Evolutionary conservation across 495 filamentous ascomycete species (phyloP).

Genomic region (Tuber indicum): DNA sequence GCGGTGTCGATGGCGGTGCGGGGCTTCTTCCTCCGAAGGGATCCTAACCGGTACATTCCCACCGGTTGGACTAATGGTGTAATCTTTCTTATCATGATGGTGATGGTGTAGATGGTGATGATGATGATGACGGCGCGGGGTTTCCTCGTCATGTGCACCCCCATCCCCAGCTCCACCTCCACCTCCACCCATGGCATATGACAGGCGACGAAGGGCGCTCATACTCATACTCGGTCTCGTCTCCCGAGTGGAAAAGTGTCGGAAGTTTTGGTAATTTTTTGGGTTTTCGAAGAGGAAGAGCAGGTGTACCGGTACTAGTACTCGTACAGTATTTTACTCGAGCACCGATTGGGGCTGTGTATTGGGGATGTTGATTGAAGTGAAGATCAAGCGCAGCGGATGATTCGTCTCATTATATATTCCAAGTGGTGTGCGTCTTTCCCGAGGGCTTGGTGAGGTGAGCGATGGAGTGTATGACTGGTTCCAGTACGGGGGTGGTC

Average conservation of each 20-base stretch:
- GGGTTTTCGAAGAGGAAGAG: background rate
- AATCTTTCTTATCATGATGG: constrained; percentile 27
- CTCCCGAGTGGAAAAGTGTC: background rate
- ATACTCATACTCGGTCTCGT: background rate
- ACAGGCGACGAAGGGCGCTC: background rate
- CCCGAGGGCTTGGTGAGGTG: background rate
- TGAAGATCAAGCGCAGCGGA: background rate
- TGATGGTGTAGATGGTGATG: constrained; percentile 21
- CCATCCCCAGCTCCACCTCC: background rate
- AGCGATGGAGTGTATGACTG: background rate
- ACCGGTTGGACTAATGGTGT: constrained; percentile 25
- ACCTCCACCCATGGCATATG: background rate
- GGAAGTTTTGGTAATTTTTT: background rate
- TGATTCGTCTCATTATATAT: background rate
- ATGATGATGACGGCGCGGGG: constrained; percentile 8
- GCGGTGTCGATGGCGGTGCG: background rate
- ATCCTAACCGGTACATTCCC: constrained; percentile 29
- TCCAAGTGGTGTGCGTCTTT: background rate
- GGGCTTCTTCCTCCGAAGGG: constrained; percentile 6
- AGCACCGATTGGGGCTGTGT: background rate
- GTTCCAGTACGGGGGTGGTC: background rate
- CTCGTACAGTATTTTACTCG: background rate
- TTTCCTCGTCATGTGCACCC: background rate
- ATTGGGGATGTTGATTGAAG: background rate
- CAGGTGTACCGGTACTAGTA: background rate